Evolutionary conservation across 2,329 filamentous ascomycete genomes (phyloP).

Genomic region (Epichloe gansuensis): DNA sequence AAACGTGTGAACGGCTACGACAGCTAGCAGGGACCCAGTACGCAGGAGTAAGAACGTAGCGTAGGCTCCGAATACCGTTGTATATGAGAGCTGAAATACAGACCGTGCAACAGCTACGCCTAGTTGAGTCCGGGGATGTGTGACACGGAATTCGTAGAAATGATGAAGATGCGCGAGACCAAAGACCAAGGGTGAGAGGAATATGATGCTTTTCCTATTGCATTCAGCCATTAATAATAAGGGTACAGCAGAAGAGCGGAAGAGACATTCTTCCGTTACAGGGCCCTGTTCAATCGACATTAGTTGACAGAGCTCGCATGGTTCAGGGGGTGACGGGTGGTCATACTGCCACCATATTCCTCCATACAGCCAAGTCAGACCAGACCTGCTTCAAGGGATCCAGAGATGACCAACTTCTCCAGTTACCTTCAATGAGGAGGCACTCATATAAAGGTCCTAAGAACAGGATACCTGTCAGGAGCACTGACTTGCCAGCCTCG

Average conservation of each 20-base stretch:
- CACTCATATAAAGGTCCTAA: conserved; percentile 71
- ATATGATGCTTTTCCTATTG: conserved; percentile 48
- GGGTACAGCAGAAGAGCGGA: conserved; percentile 75
- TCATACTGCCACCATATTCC: conserved; percentile 73
- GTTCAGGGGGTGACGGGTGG: neutral
- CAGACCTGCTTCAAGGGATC: conserved; percentile 46
- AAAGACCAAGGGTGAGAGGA: conserved; percentile 78
- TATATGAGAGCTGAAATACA: conserved; percentile 77
- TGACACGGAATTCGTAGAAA: conserved; percentile 84
- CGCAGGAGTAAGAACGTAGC: conserved; percentile 80
- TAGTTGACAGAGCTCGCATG: neutral
- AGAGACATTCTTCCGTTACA: conserved; percentile 84
- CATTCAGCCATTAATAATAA: conserved; percentile 62
- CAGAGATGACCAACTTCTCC: conserved; percentile 49
- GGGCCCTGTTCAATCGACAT: conserved; percentile 50
- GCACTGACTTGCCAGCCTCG: conserved; percentile 51
- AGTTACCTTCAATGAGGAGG: conserved; percentile 58
- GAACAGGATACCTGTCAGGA: conserved; percentile 69
- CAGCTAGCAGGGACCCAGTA: conserved; percentile 67
- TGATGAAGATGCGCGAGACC: conserved; percentile 91
- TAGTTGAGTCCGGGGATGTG: conserved; percentile 57
- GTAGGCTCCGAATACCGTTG: conserved; percentile 85
- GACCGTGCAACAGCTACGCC: conserved; percentile 55
- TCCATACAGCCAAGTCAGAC: conserved; percentile 66
- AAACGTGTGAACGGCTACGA: conserved; percentile 68